phyloP scores from a whole-genome alignment of 164 flowering plant genomes.

The Umbellularia californica region DNA sequence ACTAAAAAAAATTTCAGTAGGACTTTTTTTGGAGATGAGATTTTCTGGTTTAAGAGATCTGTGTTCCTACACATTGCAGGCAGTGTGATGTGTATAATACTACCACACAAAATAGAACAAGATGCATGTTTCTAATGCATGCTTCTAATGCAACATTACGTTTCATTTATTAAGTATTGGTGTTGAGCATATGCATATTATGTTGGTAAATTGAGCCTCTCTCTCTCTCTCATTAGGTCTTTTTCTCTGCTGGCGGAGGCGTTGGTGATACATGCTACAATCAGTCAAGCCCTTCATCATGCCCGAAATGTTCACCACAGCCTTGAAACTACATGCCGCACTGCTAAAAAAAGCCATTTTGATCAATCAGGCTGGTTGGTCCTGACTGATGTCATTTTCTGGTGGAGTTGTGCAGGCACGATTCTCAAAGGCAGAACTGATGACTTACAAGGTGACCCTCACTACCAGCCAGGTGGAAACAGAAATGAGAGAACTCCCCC shows the following conservation, averaged over 20 bases:
- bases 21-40: no score
- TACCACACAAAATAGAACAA: no score
- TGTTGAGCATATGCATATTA: no score
- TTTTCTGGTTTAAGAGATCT: no score
- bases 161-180: no score
- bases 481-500: background rate
- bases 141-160: no score
- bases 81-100: no score
- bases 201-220: no score
- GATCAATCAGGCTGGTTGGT: conserved; percentile 46
- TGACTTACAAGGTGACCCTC: conserved; percentile 22
- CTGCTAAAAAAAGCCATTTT: conserved; percentile 45
- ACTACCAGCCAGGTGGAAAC: conserved; percentile 13
- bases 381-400: conserved; percentile 36
- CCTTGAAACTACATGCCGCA: conserved; percentile 23
- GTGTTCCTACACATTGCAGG: no score
- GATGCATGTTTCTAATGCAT: no score
- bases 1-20: no score
- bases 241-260: conserved; percentile 47
- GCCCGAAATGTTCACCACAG: conserved; percentile 29
- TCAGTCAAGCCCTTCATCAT: conserved; percentile 55
- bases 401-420: conserved; percentile 42
- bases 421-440: conserved; percentile 35
- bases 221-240: conserved; percentile 27
- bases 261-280: conserved; percentile 75